Conservation (phyloP, 176 grass and related monocot genomes). For the Hordeum marinum region DNA sequence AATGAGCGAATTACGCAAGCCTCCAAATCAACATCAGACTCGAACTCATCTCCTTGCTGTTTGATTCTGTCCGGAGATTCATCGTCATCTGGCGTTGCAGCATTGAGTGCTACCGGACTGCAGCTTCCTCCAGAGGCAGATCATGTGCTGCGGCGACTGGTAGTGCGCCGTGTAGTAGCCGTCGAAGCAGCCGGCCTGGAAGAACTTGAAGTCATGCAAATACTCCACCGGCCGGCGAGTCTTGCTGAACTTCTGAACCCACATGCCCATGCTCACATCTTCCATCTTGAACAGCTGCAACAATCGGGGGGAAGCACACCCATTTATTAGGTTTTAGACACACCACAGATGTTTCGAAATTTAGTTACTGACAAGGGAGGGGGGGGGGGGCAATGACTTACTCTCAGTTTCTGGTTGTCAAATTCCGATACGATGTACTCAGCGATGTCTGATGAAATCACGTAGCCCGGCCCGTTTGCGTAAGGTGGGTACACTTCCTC, state of each 20-base stretch:
- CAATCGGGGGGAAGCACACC: background rate
- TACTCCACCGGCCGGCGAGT: slow-evolving; percentile 33
- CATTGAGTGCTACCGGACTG: slow-evolving; percentile 47
- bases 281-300: slow-evolving; percentile 59
- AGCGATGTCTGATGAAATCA: slow-evolving; percentile 68
- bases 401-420: slow-evolving; percentile 47
- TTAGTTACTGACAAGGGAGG: background rate
- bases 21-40: background rate
- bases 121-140: slow-evolving; percentile 64
- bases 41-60: background rate
- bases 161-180: slow-evolving; percentile 66
- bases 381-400: slow-evolving; percentile 9
- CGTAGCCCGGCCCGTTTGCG: slow-evolving; percentile 66
- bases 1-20: background rate
- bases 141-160: slow-evolving; percentile 71
- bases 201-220: slow-evolving; percentile 57
- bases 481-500: slow-evolving; percentile 66
- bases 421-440: slow-evolving; percentile 49
- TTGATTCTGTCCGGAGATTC: background rate
- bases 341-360: background rate
- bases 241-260: slow-evolving; percentile 51
- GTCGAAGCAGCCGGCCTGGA: slow-evolving; percentile 55
- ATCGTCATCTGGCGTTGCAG: slow-evolving; percentile 43
- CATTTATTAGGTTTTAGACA: background rate
- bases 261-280: slow-evolving; percentile 76